Base-by-base conservation (phyloP, 768 basidiomycete genomes). In the Pulveroboletus sp. region DNA sequence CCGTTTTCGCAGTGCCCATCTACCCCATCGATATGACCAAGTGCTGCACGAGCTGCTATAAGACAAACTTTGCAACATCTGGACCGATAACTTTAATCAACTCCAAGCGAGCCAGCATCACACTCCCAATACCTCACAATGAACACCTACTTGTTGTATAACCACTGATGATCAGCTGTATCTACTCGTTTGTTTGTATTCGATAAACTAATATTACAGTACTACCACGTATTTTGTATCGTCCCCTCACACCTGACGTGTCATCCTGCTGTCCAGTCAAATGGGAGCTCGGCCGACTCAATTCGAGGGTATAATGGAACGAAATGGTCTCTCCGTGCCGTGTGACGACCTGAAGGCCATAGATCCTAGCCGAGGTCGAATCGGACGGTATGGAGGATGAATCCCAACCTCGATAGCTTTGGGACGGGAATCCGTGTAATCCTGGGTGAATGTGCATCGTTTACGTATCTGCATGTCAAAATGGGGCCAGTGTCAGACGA, bases 1-100 rank as follows among this genome's bases (percentile, higher is more conserved):
- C 37, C 21, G 12, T 31, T 38, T 33, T 30, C 51, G 26, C 55
- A 85, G 83, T 59, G 80, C 87, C 9, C 88, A 90, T 63, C 69
- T 89, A 69, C 87, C 89, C 18, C 83, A 92, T 60, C 83, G 85
- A 56, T 92, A 92, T 57, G 89, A 91, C 61, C 75, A 76, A 50
- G 82, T 82, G 30, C 63, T 91, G 41, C 84, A 88, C 54, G 85
- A 89, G 61, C 66, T 89, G 35, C 65, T 85, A 32, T 85, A 41
- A 46, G 61, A 72, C 37, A 17, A 32, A 43, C 26, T 32, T 40
- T 51, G 39, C 46, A 46, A 33, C 11, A 32, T 43, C 31, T 32
- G 36, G 42, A 46, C 43, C 6, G 27, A 46, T 36, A 24, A n/a
- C 49, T 39, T 14, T 46, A 9, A 35, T 36, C 7, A 36, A 17